Evolutionary conservation across 176 grass and related monocot genomes (phyloP).

Genomic region (Carex littledalei): DNA sequence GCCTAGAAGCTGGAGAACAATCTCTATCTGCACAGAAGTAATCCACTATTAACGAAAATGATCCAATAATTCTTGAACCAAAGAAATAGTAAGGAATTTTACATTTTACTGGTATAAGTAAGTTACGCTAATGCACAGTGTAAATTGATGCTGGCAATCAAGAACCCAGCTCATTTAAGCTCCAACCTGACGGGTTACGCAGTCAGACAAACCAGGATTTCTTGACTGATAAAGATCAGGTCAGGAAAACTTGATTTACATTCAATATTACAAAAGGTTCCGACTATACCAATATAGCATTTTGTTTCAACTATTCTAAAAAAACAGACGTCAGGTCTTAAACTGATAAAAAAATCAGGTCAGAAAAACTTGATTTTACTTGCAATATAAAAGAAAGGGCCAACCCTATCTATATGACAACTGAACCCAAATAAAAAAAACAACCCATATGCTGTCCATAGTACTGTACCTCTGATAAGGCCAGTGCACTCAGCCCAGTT

Average conservation of each 20-base stretch:
- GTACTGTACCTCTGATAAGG: conserved; percentile 61
- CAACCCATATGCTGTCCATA: neutral
- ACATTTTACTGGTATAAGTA: neutral
- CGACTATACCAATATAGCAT: neutral
- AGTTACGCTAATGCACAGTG: neutral
- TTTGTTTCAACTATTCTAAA: neutral
- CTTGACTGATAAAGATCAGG: neutral
- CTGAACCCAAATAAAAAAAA: neutral
- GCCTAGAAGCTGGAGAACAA: conserved; percentile 82
- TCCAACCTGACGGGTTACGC: neutral
- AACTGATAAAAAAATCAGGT: neutral
- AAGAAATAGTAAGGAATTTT: neutral
- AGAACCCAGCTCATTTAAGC: neutral
- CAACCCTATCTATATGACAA: neutral
- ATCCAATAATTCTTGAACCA: neutral
- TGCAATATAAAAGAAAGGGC: neutral
- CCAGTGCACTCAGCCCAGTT: conserved; percentile 72
- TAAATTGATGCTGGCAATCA: neutral
- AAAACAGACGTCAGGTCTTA: neutral
- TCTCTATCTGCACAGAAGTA: conserved; percentile 67
- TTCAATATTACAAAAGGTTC: neutral
- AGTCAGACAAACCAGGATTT: neutral
- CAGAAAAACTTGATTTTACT: neutral
- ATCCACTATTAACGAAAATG: neutral
- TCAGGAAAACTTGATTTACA: neutral